phyloP scores from a whole-genome alignment of 2,329 filamentous ascomycete species.

The Sporothrix inflata region DNA sequence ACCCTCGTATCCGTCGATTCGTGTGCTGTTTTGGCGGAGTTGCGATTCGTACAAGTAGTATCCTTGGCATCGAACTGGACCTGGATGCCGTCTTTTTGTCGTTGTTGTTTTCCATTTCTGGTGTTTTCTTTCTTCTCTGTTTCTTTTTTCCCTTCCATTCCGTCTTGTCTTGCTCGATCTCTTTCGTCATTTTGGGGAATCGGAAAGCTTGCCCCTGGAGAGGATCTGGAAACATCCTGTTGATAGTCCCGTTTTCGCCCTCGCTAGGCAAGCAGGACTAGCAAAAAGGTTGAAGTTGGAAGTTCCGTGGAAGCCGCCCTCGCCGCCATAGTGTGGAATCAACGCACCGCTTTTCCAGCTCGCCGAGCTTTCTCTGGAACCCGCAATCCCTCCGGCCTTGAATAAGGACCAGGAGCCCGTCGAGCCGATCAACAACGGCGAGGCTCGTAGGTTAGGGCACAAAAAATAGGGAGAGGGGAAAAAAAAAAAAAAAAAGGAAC shows the following conservation, averaged over 20 bases:
- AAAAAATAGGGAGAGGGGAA: neutral
- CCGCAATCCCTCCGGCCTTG: neutral
- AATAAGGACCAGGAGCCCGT: neutral
- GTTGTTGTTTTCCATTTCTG: neutral
- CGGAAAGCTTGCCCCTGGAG: neutral
- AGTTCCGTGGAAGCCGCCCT: constrained; percentile 7
- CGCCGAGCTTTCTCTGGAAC: neutral
- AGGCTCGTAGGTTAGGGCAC: neutral
- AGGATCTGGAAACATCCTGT: neutral
- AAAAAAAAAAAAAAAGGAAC: too few species aligned
- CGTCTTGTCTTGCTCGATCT: neutral
- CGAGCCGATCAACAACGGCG: neutral
- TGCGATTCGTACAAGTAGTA: neutral
- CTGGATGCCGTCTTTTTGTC: neutral
- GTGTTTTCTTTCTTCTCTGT: neutral
- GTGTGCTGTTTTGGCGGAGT: neutral
- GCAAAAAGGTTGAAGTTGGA: neutral
- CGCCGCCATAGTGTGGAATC: constrained; percentile 12
- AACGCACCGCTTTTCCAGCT: neutral
- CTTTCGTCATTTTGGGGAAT: neutral
- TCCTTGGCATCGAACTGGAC: constrained; percentile 3
- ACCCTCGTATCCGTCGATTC: constrained; percentile 7
- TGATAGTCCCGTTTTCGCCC: neutral
- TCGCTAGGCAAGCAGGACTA: neutral
- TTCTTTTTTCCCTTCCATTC: neutral